Evolutionary conservation across 1,284 basidiomycete species (phyloP).

Genomic region (Microbotryomycetes sp.): DNA sequence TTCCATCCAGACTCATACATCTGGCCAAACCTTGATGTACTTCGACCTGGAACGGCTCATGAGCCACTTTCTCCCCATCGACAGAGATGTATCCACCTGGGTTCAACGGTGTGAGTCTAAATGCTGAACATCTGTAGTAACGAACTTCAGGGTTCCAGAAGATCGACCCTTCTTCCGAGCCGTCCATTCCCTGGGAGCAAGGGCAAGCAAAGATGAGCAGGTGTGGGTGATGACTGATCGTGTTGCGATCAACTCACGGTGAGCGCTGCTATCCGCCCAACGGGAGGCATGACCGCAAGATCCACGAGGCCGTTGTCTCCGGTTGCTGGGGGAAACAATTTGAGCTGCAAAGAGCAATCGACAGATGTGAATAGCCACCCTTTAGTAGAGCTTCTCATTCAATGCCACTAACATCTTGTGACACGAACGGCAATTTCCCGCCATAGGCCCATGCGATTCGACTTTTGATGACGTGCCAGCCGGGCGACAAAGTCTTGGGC

Average conservation of each 20-base stretch:
- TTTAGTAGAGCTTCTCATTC: too few relatives aligned
- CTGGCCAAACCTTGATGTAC: conserved; percentile 49
- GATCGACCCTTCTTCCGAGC: conserved; percentile 58
- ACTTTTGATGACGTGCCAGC: conserved; percentile 64
- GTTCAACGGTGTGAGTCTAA: conserved; percentile 49
- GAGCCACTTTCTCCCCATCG: conserved; percentile 79
- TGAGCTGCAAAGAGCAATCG: too few relatives aligned
- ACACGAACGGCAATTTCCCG: conserved; percentile 49
- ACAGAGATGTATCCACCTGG: conserved; percentile 44
- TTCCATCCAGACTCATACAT: background rate
- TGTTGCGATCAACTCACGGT: conserved; percentile 2
- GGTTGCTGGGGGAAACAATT: conserved; percentile 77
- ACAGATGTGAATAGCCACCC: conserved; percentile 16
- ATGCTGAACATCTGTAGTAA: conserved; percentile 30
- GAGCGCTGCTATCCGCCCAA: conserved; percentile 17
- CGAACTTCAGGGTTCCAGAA: conserved; percentile 47
- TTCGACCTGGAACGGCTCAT: conserved; percentile 76
- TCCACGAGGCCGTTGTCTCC: conserved; percentile 77
- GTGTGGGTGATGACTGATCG: too few relatives aligned
- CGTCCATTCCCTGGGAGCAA: conserved; percentile 51
- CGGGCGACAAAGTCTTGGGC: conserved; percentile 40
- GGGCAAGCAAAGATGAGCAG: background rate
- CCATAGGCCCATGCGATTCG: conserved; percentile 63
- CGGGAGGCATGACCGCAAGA: conserved; percentile 54
- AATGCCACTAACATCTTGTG: conserved; percentile 32